phyloP scores from a whole-genome alignment of 805 yeast species.

The Helenozyma rhizophorensis region DNA sequence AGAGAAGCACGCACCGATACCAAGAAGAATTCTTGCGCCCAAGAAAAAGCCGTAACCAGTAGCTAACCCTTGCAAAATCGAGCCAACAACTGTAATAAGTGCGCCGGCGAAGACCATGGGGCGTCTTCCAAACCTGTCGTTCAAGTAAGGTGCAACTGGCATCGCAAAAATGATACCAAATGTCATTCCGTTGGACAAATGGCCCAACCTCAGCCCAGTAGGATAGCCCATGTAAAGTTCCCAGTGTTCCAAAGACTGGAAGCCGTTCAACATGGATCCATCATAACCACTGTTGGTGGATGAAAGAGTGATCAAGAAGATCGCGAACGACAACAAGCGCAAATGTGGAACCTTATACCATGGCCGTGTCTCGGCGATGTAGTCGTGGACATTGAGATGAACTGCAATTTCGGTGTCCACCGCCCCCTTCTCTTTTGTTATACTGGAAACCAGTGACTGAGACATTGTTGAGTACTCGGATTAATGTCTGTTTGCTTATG shows the following conservation, averaged over 20 bases:
- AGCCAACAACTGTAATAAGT: constrained; percentile 25
- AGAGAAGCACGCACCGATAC: constrained; percentile 42
- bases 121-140: constrained; percentile 43
- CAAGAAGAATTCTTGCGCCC: constrained; percentile 45
- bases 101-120: constrained; percentile 24
- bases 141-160: constrained; percentile 11
- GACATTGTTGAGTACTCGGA: too few relatives aligned
- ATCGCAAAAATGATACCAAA: constrained; percentile 37
- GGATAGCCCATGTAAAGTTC: constrained; percentile 27
- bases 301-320: constrained; percentile 40
- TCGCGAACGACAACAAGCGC: constrained; percentile 29
- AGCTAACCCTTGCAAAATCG: constrained; percentile 34
- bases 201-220: constrained; percentile 18
- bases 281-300: constrained; percentile 39
- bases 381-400: constrained; percentile 5
- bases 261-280: constrained; percentile 43
- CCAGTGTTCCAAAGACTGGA: constrained; percentile 45
- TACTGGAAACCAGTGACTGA: too few relatives aligned
- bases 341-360: constrained; percentile 38
- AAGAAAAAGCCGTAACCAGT: constrained; percentile 34
- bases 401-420: too few relatives aligned
- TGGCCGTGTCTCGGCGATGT: constrained; percentile 14
- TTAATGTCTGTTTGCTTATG: too few relatives aligned
- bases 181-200: constrained; percentile 16
- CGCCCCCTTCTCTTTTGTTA: too few relatives aligned